Conservation (phyloP, 1,284 basidiomycete genomes). For the Apiotrichum porosum region DNA sequence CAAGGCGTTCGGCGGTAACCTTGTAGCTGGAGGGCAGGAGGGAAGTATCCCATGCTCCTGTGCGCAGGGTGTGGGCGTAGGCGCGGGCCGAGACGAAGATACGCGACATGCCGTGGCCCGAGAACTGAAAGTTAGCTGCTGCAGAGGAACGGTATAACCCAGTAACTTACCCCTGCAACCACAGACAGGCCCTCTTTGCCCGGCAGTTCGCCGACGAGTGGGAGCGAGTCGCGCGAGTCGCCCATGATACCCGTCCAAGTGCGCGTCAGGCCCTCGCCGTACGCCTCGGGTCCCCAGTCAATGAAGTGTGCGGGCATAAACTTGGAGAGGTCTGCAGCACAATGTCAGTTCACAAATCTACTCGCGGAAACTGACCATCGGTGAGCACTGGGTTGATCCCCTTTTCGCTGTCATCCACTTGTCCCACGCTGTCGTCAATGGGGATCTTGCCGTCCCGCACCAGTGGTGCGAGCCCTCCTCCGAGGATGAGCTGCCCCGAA, state of each 20-base stretch:
- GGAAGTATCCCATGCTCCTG: slow-evolving; percentile 16
- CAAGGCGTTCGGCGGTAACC: slow-evolving; percentile 19
- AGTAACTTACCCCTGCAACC: slow-evolving; percentile 14
- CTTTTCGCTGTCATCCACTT: slow-evolving; percentile 19
- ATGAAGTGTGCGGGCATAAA: slow-evolving; percentile 18
- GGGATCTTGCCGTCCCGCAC: slow-evolving; percentile 9
- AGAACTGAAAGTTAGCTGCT: no score
- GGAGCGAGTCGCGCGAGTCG: slow-evolving; percentile 22
- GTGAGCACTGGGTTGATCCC: slow-evolving; percentile 7
- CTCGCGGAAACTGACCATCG: slow-evolving; percentile 8
- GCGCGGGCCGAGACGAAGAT: slow-evolving; percentile 23
- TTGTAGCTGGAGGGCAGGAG: slow-evolving; percentile 22
- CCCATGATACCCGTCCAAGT: slow-evolving; percentile 27
- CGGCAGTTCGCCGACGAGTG: slow-evolving; percentile 29
- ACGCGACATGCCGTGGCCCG: slow-evolving; percentile 24
- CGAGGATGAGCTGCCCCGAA: slow-evolving; percentile 16
- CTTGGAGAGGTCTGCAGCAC: slow-evolving; percentile 13
- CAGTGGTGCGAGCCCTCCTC: slow-evolving; percentile 10
- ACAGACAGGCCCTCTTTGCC: slow-evolving; percentile 20
- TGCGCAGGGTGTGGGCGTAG: slow-evolving; percentile 17
- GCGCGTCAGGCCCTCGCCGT: slow-evolving; percentile 26
- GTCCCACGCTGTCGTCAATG: slow-evolving; percentile 8
- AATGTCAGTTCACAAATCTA: not conserved
- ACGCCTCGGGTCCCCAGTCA: slow-evolving; percentile 21
- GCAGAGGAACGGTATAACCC: no score